A percentile compares a stretch with the other conserved stretches of the same genome.
Conservation (phyloP, 768 basidiomycete species). For the Amanita pallidorosea region DNA sequence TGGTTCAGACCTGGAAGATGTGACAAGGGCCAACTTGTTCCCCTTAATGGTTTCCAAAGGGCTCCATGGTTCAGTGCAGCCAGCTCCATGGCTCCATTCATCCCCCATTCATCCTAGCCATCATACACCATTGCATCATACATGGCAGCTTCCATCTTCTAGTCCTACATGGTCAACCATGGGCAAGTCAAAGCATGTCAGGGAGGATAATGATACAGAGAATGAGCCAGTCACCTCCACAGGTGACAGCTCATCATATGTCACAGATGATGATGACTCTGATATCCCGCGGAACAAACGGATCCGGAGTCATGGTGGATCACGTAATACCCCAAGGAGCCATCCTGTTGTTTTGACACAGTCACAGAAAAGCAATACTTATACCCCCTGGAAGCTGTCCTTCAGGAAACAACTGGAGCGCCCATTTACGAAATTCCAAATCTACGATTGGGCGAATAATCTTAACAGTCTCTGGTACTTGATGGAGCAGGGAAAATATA, state of each 20-base stretch:
- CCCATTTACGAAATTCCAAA: neutral
- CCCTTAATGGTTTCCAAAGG: neutral
- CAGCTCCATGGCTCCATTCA: neutral
- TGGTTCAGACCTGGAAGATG: neutral
- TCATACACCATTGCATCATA: neutral
- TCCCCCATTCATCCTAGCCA: neutral
- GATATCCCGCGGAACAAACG: neutral
- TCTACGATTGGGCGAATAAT: neutral
- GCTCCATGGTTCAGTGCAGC: neutral
- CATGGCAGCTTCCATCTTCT: neutral
- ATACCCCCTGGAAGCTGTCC: neutral
- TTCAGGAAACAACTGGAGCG: neutral
- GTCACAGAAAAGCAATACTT: neutral
- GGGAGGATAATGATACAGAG: neutral
- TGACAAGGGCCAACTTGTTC: neutral
- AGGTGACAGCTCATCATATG: neutral
- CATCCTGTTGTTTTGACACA: neutral
- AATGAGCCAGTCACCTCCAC: neutral
- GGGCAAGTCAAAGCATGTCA: neutral
- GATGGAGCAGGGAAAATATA: neutral
- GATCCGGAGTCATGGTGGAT: neutral
- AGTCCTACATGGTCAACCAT: no score
- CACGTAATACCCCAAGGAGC: neutral
- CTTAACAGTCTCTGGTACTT: slow-evolving; percentile 2
- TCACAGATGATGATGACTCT: neutral